Conservation (phyloP, 306 rosid species). For the Pterocarpus santalinus region DNA sequence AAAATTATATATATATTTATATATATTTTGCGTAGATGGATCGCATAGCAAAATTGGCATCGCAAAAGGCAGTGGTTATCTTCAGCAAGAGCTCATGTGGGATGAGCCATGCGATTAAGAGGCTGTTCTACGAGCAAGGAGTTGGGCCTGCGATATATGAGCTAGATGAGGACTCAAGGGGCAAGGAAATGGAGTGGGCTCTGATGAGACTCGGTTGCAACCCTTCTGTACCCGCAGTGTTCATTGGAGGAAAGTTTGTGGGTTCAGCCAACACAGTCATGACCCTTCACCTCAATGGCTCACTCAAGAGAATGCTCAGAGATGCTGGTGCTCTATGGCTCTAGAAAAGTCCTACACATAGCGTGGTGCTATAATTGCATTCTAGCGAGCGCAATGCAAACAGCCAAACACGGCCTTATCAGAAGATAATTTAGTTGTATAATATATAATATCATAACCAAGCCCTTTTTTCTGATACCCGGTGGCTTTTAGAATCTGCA, state of each 20-base stretch:
- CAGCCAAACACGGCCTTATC: slow-evolving; percentile 33
- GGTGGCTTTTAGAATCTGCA: slow-evolving; percentile 50
- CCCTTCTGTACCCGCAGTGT: slow-evolving; percentile 90
- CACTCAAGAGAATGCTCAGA: slow-evolving; percentile 82
- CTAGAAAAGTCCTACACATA: slow-evolving; percentile 17
- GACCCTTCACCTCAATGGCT: slow-evolving; percentile 92
- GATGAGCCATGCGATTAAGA: slow-evolving; percentile 95
- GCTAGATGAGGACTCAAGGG: slow-evolving; percentile 79
- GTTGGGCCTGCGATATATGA: slow-evolving; percentile 87
- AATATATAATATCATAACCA: slow-evolving; percentile 1
- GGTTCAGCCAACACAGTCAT: slow-evolving; percentile 87
- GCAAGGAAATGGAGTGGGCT: slow-evolving; percentile 95
- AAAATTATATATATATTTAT: neutral
- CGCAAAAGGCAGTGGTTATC: slow-evolving; percentile 94
- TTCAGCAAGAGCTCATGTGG: slow-evolving; percentile 99
- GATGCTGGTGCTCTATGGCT: slow-evolving; percentile 98
- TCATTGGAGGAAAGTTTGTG: slow-evolving; percentile 83
- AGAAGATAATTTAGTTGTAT: neutral
- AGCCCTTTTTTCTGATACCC: neutral
- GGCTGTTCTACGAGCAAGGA: slow-evolving; percentile 89
- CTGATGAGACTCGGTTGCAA: slow-evolving; percentile 84
- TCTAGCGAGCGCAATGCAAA: slow-evolving; percentile 1
- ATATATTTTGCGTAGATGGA: slow-evolving; percentile 58
- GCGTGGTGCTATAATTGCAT: neutral
- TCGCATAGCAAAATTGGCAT: slow-evolving; percentile 71